A percentile compares a stretch with the other conserved stretches of the same genome.
These are phyloP conservation scores for Byssochlamys sp. DNA, from an alignment of 2,329 filamentous ascomycete genomes.

Conservation along the genomic window DNA sequence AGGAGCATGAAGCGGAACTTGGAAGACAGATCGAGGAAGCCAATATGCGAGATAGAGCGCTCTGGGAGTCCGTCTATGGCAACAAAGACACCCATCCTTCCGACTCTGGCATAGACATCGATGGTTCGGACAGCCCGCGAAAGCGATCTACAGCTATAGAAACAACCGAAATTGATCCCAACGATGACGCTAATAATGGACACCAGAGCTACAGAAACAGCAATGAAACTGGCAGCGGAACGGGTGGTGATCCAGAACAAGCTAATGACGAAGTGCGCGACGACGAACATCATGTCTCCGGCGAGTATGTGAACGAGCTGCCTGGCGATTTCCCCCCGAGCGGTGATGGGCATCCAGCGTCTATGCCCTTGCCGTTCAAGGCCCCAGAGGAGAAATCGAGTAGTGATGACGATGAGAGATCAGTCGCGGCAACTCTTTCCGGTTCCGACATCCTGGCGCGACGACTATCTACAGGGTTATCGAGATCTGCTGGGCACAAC, in stretches of 20 bases:
- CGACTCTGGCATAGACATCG: slow-evolving; percentile 42
- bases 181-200: not conserved
- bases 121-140: not conserved
- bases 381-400: slow-evolving; percentile 11
- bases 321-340: slow-evolving; percentile 2
- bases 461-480: slow-evolving; percentile 20
- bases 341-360: not conserved
- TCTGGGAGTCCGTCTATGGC: slow-evolving; percentile 74
- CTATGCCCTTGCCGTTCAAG: slow-evolving; percentile 11
- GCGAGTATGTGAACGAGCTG: not conserved
- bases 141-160: not conserved
- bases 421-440: slow-evolving; percentile 56
- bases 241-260: not conserved
- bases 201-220: slow-evolving; percentile 1
- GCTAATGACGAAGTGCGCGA: slow-evolving; percentile 4
- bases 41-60: slow-evolving; percentile 34
- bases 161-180: not conserved
- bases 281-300: slow-evolving; percentile 4
- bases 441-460: slow-evolving; percentile 23
- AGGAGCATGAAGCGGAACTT: slow-evolving; percentile 58
- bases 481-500: slow-evolving; percentile 11
- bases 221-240: slow-evolving; percentile 1
- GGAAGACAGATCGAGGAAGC: slow-evolving; percentile 49
- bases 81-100: slow-evolving; percentile 31
- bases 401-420: slow-evolving; percentile 47